These are phyloP conservation scores for Exophiala sideris DNA, from an alignment of 2,329 filamentous ascomycete genomes.

Conservation along the genomic window DNA sequence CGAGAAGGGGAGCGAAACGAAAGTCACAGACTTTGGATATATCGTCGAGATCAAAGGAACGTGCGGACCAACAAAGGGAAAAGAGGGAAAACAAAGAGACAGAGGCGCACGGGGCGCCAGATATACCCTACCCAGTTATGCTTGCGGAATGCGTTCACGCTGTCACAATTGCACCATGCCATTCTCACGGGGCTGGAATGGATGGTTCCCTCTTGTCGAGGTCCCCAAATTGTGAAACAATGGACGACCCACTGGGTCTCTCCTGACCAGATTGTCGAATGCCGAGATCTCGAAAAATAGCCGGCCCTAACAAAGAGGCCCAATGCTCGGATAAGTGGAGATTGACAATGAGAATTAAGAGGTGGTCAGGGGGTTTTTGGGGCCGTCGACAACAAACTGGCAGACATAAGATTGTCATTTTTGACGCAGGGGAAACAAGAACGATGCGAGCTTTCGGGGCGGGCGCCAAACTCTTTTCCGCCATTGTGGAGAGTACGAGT, in stretches of 20 bases:
- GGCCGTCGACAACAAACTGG: slow-evolving; percentile 3
- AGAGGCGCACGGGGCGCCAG: background rate
- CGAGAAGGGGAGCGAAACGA: slow-evolving; percentile 19
- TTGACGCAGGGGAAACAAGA: slow-evolving; percentile 16
- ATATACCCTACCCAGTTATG: slow-evolving; percentile 11
- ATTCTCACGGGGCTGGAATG: background rate
- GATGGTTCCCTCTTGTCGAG: no score
- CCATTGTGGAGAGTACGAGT: no score
- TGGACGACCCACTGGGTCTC: slow-evolving; percentile 12
- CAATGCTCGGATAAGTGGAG: slow-evolving; percentile 10
- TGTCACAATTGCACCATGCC: no score
- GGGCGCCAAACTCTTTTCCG: no score
- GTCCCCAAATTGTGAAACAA: slow-evolving; percentile 19
- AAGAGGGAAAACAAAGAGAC: slow-evolving; percentile 5
- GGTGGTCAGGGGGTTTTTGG: background rate
- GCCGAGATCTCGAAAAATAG: slow-evolving; percentile 16
- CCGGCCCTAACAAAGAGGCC: slow-evolving; percentile 2
- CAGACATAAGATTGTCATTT: slow-evolving; percentile 6
- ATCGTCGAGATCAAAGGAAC: slow-evolving; percentile 5
- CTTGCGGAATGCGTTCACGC: background rate
- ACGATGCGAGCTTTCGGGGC: background rate
- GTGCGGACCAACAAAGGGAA: slow-evolving; percentile 13
- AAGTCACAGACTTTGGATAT: slow-evolving; percentile 25
- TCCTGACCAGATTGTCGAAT: slow-evolving; percentile 23
- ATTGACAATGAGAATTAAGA: background rate